Evolutionary conservation across 2,329 filamentous ascomycete genomes (phyloP), one percentile per base, ranked within the genome.

Genomic region (Xylariaceae sp.): DNA sequence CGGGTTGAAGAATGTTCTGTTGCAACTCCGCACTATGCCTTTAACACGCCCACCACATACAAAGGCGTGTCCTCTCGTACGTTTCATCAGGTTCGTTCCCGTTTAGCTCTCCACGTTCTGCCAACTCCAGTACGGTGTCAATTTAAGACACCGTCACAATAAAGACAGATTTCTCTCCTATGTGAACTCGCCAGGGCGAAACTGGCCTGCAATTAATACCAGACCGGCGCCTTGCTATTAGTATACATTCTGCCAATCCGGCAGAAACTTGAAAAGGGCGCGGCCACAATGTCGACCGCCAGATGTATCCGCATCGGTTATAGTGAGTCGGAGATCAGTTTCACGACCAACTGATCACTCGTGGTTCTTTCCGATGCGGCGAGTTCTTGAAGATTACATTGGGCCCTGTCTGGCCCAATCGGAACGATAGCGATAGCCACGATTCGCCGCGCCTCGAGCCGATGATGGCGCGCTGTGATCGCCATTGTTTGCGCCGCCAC

Each of bases 371-470:
- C 23, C 23, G 23, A 30, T 30, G 5, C 23, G 23, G 23, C 23
- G 23, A 30, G 23, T 30, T 30, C n/a, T 11, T 61, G 49, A 64
- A 52, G 60, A 60, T 37, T 64, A 55, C 37, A 61, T 44, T 34
- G 59, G 45, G 3, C 30, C 39, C 57, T 65, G 67, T 56, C 68
- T 64, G 30, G 55, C 58, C 68, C 68, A 70, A 50, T 62, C 63
- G 35, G 64, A 35, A 48, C 67, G 65, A 44, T 62, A 70, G 30
- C 53, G 66, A 37, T 63, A 52, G 4, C 65, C 62, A 30, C 68
- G 64, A 50, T 56, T 56, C 9, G 64, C 64, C 11, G 62, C 50
- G 7, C 59, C 18, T 51, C 64, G 60, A 18, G 62, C 60, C 18
- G 64, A 57, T 10, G 63, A 56, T 15, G 55, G 42, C 9, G 61